Evolutionary conservation across 2,329 filamentous ascomycete species (phyloP).

Genomic region (Macrophomina pseudophaseolina): DNA sequence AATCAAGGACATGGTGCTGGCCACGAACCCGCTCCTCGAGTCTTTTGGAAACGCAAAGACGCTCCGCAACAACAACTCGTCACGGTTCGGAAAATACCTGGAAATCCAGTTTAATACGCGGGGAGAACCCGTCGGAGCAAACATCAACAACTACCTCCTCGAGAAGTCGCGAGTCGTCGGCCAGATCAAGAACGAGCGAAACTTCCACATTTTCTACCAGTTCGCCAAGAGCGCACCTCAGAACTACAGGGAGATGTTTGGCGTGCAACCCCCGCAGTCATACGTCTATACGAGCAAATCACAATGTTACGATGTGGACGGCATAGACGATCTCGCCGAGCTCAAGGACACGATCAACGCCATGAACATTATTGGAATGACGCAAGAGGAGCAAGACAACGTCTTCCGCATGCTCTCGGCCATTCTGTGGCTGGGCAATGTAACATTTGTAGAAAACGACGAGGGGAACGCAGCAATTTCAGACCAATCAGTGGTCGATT

Average conservation of each 20-base stretch:
- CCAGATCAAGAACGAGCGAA: slow-evolving; percentile 93
- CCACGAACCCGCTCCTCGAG: slow-evolving; percentile 94
- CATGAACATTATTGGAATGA: slow-evolving; percentile 92
- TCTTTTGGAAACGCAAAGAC: slow-evolving; percentile 99
- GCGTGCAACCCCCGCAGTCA: slow-evolving; percentile 87
- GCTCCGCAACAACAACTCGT: slow-evolving; percentile 97
- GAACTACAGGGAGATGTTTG: slow-evolving; percentile 68
- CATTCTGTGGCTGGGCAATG: slow-evolving; percentile 92
- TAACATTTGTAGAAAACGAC: slow-evolving; percentile 88
- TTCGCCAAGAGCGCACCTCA: slow-evolving; percentile 91
- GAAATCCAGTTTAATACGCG: slow-evolving; percentile 93
- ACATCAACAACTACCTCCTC: slow-evolving; percentile 97
- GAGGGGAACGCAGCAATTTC: slow-evolving; percentile 83
- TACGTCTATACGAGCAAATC: slow-evolving; percentile 94
- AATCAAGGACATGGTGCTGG: slow-evolving; percentile 99
- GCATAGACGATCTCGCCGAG: slow-evolving; percentile 89
- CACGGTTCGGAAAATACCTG: slow-evolving; percentile 96
- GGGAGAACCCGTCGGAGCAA: slow-evolving; percentile 92
- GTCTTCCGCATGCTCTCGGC: slow-evolving; percentile 95
- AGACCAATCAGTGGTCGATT: slow-evolving; percentile 91
- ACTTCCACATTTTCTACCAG: slow-evolving; percentile 99
- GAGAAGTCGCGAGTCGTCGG: slow-evolving; percentile 95
- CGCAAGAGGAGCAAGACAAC: slow-evolving; percentile 87
- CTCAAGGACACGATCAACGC: slow-evolving; percentile 90
- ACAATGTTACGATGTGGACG: slow-evolving; percentile 92